Evolutionary conservation across 805 yeast species (phyloP), one percentile per base, ranked within the genome.

Genomic region (Nakazawaea siamensis): DNA sequence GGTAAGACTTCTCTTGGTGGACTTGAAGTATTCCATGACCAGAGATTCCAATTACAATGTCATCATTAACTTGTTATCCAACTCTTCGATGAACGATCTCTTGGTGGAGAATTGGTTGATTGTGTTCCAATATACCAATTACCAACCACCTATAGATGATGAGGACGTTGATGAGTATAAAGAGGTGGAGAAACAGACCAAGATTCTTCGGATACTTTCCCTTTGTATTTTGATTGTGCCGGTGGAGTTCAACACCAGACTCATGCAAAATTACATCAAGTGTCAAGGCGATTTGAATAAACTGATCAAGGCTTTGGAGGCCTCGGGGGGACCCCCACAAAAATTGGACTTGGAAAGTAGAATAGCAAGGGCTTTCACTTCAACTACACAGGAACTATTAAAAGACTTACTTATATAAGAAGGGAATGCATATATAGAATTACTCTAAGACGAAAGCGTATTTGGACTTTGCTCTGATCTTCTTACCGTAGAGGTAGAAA

Each of bases 401-500:
- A 36, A 27, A 24, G 39, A 36, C 13, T 27, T 36, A 3, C 23
- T 20, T 20, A 20, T 10, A 20, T 20, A 20, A n/a, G n/a, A n/a
- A n/a, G n/a, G n/a, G n/a, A n/a, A n/a, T n/a, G n/a, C n/a, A n/a
- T n/a, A n/a, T n/a, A n/a, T n/a, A n/a, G n/a, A n/a, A n/a, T n/a
- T n/a, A n/a, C 49, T 64, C 34, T 12, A 35, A 35, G 21, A 31
- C 38, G 30, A 35, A 35, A 12, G 43, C 43, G 14, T 33, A 39
- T 23, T 35, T 35, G 15, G 33, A 29, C 27, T 46, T 48, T 3
- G 50, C 41, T 24, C 69, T 48, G 34, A 64, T 50, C 13, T 36
- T 32, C 31, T 57, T 62, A 23, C 82, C 82, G 45, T 54, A 74
- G 32, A 45, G 52, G 52, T 59, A 70, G 47, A 76, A 74, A 24